Evolutionary conservation across 192 early-diverging fungal species (phyloP), one percentile per base, ranked within the genome.

Genomic region (Lobosporangium transversale): DNA sequence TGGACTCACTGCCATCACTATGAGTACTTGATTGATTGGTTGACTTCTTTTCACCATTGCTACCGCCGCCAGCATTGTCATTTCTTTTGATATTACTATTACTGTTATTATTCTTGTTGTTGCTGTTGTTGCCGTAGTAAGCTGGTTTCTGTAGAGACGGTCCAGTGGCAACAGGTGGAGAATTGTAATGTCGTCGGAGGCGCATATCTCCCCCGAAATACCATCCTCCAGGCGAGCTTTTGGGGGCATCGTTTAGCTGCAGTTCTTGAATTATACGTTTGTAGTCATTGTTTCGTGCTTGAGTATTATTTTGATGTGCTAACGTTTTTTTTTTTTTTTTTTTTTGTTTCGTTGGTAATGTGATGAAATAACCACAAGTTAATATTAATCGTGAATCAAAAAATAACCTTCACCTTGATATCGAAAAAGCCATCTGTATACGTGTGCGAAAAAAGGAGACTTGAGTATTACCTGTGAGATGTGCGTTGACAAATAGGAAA

Each of bases 401-500:
- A n/a, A n/a, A n/a, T n/a, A n/a, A n/a, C n/a, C n/a, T n/a, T n/a
- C n/a, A n/a, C n/a, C n/a, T n/a, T n/a, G n/a, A n/a, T n/a, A n/a
- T n/a, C n/a, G n/a, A n/a, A n/a, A n/a, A n/a, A n/a, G n/a, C n/a
- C n/a, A n/a, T n/a, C n/a, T n/a, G n/a, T n/a, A n/a, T n/a, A n/a
- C n/a, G n/a, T n/a, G n/a, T n/a, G n/a, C n/a, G n/a, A n/a, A n/a
- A n/a, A n/a, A n/a, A n/a, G n/a, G n/a, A n/a, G n/a, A n/a, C n/a
- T n/a, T n/a, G n/a, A 47, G 24, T 20, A 12, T 8, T 69, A 85
- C 81, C 83, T 67, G 76, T 79, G 27, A 86, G 69, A 52, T 86
- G 84, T 27, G 80, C 74, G 36, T 83, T 86, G 7, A 86, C 83
- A 62, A 86, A 86, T 17, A 84, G 44, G 3, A 86, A 53, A 0